Conservation (phyloP, 176 grass and related monocot species). For the Oryza coarctata region DNA sequence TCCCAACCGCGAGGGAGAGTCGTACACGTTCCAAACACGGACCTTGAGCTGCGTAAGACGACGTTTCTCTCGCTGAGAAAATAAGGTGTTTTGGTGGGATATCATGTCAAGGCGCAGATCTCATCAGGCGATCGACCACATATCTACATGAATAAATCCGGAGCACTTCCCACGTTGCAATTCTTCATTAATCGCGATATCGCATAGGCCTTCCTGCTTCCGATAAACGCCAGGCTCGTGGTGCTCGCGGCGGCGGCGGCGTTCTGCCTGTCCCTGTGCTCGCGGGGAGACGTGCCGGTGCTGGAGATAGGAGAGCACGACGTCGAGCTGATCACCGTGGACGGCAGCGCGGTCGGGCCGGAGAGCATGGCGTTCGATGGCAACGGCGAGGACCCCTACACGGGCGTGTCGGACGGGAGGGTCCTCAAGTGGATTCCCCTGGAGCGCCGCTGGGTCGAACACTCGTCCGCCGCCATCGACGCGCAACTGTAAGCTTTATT, state of each 20-base stretch:
- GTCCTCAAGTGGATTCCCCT: conserved; percentile 52
- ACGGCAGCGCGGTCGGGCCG: conserved; percentile 41
- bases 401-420: conserved; percentile 70
- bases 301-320: conserved; percentile 17
- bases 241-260: neutral
- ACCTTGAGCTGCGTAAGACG: neutral
- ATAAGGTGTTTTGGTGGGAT: neutral
- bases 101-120: neutral
- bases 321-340: conserved; percentile 27
- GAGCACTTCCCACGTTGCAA: neutral
- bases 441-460: conserved; percentile 51
- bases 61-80: neutral
- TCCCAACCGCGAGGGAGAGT: neutral
- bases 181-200: neutral
- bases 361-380: conserved; percentile 56
- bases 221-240: neutral
- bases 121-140: neutral
- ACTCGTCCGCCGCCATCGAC: conserved; percentile 30
- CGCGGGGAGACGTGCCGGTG: neutral
- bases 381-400: conserved; percentile 54
- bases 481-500: conserved; percentile 52
- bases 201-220: neutral
- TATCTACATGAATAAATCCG: neutral
- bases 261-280: neutral
- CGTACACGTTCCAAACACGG: neutral